A percentile compares a stretch with the other conserved stretches of the same genome.
phyloP scores from a whole-genome alignment of 2,329 filamentous ascomycete genomes.

The Trichoderma koningiopsis region DNA sequence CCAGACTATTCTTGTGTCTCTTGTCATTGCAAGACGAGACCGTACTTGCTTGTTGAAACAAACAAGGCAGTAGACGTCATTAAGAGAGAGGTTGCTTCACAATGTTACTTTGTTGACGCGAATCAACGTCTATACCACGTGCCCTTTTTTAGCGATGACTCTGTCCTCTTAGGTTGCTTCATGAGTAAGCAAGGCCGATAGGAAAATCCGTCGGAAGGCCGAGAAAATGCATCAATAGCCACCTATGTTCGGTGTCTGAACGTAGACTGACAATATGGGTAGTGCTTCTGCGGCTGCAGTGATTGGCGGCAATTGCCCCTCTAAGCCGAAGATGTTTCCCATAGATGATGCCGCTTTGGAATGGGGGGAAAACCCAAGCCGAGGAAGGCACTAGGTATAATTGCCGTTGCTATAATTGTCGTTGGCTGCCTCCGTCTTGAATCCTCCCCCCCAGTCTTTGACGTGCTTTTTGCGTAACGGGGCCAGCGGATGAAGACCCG shows the following conservation, averaged over 20 bases:
- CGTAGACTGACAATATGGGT: neutral
- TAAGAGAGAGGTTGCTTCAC: neutral
- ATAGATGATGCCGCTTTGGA: neutral
- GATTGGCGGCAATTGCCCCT: neutral
- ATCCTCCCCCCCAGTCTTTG: neutral
- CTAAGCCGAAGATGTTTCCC: neutral
- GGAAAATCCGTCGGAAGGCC: neutral
- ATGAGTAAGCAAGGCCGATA: neutral
- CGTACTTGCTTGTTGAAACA: neutral
- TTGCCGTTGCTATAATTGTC: neutral
- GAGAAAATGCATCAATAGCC: neutral
- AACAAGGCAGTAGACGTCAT: neutral
- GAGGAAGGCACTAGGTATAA: neutral
- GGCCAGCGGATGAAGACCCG: slow-evolving; percentile 9
- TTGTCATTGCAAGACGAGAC: neutral
- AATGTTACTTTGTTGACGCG: neutral
- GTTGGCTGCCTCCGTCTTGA: slow-evolving; percentile 19
- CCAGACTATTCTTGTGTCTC: neutral
- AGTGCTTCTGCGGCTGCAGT: neutral
- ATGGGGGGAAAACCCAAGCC: neutral
- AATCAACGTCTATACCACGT: neutral
- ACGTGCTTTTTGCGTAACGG: neutral
- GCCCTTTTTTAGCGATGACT: neutral
- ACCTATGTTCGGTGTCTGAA: neutral
- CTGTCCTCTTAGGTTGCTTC: neutral